These are phyloP conservation scores for Aspergillus taichungensis DNA, from an alignment of 495 filamentous ascomycete genomes.

Conservation along the genomic window DNA sequence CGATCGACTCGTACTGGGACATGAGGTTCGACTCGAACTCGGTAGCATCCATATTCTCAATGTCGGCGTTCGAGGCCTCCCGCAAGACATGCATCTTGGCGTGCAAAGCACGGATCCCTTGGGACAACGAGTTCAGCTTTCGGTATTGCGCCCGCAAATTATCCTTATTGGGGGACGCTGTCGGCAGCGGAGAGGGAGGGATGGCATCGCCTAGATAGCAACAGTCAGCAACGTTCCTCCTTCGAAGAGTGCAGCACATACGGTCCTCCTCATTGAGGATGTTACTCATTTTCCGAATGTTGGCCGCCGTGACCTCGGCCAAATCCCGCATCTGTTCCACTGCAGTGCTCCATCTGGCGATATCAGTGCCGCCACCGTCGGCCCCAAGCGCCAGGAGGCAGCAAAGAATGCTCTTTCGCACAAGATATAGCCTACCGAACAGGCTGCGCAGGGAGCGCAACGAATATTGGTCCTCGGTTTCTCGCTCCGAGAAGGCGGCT, in stretches of 20 bases:
- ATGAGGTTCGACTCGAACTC: slow-evolving; percentile 64
- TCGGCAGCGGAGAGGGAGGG: slow-evolving; percentile 56
- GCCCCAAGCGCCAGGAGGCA: slow-evolving; percentile 79
- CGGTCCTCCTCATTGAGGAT: slow-evolving; percentile 80
- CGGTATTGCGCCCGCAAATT: slow-evolving; percentile 74
- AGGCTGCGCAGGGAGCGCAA: slow-evolving; percentile 70
- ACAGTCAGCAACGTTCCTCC: slow-evolving; percentile 15
- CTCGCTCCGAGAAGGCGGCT: slow-evolving; percentile 47
- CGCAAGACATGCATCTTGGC: slow-evolving; percentile 89
- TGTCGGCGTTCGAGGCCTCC: slow-evolving; percentile 72
- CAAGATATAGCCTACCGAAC: slow-evolving; percentile 68
- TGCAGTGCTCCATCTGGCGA: slow-evolving; percentile 67
- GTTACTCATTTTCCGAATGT: slow-evolving; percentile 49
- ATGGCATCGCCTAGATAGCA: slow-evolving; percentile 33
- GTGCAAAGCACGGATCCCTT: slow-evolving; percentile 84
- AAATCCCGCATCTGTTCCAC: slow-evolving; percentile 65
- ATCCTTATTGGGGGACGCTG: slow-evolving; percentile 67
- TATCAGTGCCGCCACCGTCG: slow-evolving; percentile 73
- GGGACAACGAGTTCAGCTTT: slow-evolving; percentile 76
- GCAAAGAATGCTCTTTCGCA: slow-evolving; percentile 76
- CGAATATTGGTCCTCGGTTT: slow-evolving; percentile 67
- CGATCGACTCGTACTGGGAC: slow-evolving; percentile 89
- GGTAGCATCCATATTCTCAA: slow-evolving; percentile 63
- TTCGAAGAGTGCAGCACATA: slow-evolving; percentile 32
- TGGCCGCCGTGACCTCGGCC: slow-evolving; percentile 43